Conservation (phyloP, 139 green algal genomes). For the Zygnema cylindricum region DNA sequence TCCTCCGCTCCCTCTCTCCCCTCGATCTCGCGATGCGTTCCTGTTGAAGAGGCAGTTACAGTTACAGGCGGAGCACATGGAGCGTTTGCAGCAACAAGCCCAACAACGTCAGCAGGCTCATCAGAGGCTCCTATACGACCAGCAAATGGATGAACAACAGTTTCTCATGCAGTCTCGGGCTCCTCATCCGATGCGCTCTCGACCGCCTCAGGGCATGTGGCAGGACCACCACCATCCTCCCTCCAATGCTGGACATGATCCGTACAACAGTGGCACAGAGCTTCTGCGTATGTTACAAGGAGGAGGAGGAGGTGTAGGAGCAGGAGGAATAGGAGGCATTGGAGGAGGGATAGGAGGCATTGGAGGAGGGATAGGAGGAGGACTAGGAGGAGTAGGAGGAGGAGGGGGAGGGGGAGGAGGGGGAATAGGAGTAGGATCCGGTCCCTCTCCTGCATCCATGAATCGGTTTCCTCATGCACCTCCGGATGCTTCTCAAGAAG, state of each 20-base stretch:
- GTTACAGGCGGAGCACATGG: background rate
- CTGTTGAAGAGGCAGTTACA: background rate
- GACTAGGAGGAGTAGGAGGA: too few relatives aligned
- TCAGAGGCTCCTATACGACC: background rate
- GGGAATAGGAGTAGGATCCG: too few relatives aligned
- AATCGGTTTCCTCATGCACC: background rate
- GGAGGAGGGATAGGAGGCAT: too few relatives aligned
- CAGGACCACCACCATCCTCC: background rate
- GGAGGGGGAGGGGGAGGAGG: too few relatives aligned
- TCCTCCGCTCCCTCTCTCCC: background rate
- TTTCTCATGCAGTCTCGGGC: background rate
- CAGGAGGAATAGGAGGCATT: too few relatives aligned
- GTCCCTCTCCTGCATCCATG: background rate
- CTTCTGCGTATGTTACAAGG: background rate
- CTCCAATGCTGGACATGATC: background rate
- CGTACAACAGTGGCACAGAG: background rate
- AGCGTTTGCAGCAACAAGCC: background rate
- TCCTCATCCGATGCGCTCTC: background rate
- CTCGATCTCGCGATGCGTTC: background rate
- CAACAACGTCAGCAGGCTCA: conserved; percentile 19
- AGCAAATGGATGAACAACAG: conserved; percentile 10
- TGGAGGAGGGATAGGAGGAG: too few relatives aligned
- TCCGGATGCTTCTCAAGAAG: background rate
- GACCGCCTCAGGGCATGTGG: background rate
- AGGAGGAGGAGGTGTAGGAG: too few relatives aligned